These are phyloP conservation scores for Hyaloscypha variabilis DNA, from an alignment of 495 filamentous ascomycete species.

Conservation along the genomic window DNA sequence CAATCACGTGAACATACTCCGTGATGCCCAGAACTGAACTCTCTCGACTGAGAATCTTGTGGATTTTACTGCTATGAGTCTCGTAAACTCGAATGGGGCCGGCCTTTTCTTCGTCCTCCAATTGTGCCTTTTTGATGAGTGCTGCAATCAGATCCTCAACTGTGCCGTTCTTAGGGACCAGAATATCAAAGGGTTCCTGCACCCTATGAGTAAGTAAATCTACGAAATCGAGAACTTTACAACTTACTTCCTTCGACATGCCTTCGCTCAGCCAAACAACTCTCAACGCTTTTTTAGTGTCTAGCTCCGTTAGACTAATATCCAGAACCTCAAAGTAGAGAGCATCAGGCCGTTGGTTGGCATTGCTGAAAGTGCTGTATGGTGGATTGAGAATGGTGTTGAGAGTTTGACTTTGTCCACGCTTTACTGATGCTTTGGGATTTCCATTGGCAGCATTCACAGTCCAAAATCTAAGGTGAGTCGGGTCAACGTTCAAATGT, in stretches of 20 bases:
- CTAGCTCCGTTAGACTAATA: constrained; percentile 88
- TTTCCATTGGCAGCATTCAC: constrained; percentile 74
- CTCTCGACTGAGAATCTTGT: constrained; percentile 67
- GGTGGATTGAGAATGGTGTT: constrained; percentile 70
- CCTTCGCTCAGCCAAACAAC: constrained; percentile 87
- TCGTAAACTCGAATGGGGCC: constrained; percentile 76
- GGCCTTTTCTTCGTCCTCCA: constrained; percentile 70
- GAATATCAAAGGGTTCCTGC: constrained; percentile 73
- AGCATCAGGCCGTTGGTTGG: constrained; percentile 70
- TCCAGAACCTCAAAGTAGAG: constrained; percentile 93
- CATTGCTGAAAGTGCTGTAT: constrained; percentile 55
- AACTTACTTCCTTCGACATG: constrained; percentile 80
- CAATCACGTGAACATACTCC: constrained; percentile 84
- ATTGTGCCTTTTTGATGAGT: constrained; percentile 76
- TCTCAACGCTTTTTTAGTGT: constrained; percentile 84
- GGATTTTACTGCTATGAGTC: constrained; percentile 74
- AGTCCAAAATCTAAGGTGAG: constrained; percentile 88
- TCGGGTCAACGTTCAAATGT: constrained; percentile 73
- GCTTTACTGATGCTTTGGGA: constrained; percentile 75
- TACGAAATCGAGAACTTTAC: not conserved
- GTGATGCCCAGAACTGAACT: constrained; percentile 72
- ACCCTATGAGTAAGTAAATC: constrained; percentile 32
- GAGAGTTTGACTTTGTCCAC: constrained; percentile 65
- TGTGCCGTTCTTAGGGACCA: constrained; percentile 80
- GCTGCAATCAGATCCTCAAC: constrained; percentile 74